Evolutionary conservation across 2,329 filamentous ascomycete genomes (phyloP).

Genomic region (Ophiosphaerella korrae): DNA sequence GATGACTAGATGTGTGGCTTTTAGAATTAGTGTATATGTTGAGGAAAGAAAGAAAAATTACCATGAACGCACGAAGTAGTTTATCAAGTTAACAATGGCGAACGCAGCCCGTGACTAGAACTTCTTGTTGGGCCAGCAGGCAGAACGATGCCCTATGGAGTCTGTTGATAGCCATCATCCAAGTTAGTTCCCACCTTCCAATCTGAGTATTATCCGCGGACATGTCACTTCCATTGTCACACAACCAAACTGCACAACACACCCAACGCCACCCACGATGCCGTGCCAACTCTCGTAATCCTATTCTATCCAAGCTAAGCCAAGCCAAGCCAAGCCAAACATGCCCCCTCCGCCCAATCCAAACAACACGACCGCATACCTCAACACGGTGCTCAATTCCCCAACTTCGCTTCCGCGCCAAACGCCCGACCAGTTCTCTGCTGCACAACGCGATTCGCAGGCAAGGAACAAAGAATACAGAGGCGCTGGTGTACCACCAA

Average conservation of each 20-base stretch:
- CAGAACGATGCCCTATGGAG: too few species aligned
- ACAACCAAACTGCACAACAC: not conserved
- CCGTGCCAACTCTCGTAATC: constrained; percentile 3
- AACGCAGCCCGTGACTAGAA: not conserved
- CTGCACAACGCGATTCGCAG: constrained; percentile 34
- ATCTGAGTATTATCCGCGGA: constrained; percentile 25
- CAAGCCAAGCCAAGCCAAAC: too few species aligned
- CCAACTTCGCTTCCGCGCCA: not conserved
- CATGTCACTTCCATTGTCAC: constrained; percentile 10
- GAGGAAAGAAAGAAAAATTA: not conserved
- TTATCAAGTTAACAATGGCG: not conserved
- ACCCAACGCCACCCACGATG: constrained; percentile 2
- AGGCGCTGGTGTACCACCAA: too few species aligned
- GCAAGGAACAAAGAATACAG: constrained; percentile 26
- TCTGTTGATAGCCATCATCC: too few species aligned
- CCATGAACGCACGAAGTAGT: too few species aligned
- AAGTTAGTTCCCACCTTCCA: constrained; percentile 27
- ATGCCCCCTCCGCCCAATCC: not conserved
- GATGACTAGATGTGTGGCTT: constrained; percentile 2
- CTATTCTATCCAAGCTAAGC: not conserved
- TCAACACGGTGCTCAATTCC: constrained; percentile 10
- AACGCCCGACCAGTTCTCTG: constrained; percentile 15
- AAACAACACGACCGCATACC: not conserved
- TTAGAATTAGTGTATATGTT: not conserved
- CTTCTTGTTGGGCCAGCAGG: too few species aligned